These are phyloP conservation scores for Penicillium sp. DNA, from an alignment of 2,329 filamentous ascomycete species.

Conservation along the genomic window DNA sequence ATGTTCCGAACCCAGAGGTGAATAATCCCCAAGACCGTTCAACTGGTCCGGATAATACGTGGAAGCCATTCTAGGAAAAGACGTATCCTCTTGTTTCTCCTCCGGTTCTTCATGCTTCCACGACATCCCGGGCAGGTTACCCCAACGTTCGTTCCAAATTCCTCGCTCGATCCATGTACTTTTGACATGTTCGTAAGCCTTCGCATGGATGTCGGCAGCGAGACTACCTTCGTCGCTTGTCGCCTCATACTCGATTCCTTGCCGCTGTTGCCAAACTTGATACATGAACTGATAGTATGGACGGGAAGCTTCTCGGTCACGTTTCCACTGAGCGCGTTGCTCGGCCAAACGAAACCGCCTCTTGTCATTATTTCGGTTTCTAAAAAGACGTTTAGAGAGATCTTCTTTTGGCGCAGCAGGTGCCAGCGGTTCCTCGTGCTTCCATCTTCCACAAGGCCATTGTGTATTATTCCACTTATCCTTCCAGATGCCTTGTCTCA, in stretches of 20 bases:
- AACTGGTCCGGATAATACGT: too few relatives aligned
- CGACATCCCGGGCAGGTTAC: conserved; percentile 27
- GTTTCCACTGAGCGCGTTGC: conserved; percentile 17
- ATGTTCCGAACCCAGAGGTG: too few relatives aligned
- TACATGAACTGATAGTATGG: conserved; percentile 26
- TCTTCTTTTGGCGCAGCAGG: too few relatives aligned
- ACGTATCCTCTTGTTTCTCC: too few relatives aligned
- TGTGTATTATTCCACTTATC: conserved; percentile 15
- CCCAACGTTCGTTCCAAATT: conserved; percentile 28
- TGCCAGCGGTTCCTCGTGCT: conserved; percentile 16
- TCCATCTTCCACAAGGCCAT: conserved; percentile 12
- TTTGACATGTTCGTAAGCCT: conserved; percentile 27
- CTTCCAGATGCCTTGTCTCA: conserved; percentile 25
- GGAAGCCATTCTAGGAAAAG: too few relatives aligned
- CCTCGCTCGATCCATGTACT: conserved; percentile 24
- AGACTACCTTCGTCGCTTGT: conserved; percentile 19
- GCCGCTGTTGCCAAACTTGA: conserved; percentile 25
- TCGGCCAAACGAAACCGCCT: background rate
- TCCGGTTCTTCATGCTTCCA: conserved; percentile 27
- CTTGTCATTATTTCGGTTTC: too few relatives aligned
- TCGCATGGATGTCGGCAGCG: conserved; percentile 23
- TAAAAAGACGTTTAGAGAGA: too few relatives aligned
- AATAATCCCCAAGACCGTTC: too few relatives aligned
- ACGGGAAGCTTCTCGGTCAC: conserved; percentile 23
- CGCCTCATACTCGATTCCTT: conserved; percentile 24